Evolutionary conservation across 1,284 basidiomycete species (phyloP).

Genomic region (Cryptococcus sp.): DNA sequence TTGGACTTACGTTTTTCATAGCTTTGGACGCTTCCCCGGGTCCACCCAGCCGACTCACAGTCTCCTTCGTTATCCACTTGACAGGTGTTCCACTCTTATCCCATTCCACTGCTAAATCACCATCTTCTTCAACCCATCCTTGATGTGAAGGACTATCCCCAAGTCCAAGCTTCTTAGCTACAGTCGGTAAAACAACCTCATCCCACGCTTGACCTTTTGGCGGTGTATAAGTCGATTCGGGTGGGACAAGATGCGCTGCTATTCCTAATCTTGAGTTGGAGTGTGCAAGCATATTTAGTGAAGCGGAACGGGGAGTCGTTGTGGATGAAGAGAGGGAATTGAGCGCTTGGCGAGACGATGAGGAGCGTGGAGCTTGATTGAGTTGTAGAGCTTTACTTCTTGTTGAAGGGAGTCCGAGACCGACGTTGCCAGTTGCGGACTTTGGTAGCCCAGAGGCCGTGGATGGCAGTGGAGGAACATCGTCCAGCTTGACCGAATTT

Average conservation of each 20-base stretch:
- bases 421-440: background rate
- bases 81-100: conserved; percentile 40
- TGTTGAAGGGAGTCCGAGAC: background rate
- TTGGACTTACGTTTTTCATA: background rate
- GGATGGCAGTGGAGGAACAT: background rate
- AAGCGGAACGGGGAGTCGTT: conserved; percentile 21
- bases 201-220: conserved; percentile 48
- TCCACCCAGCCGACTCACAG: conserved; percentile 3
- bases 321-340: background rate
- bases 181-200: conserved; percentile 61
- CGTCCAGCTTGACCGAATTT: background rate
- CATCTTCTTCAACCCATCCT: conserved; percentile 17
- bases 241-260: conserved; percentile 42
- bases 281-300: conserved; percentile 19
- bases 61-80: conserved; percentile 34
- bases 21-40: background rate
- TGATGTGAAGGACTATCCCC: background rate
- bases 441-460: background rate
- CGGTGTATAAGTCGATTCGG: conserved; percentile 38
- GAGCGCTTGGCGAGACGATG: background rate
- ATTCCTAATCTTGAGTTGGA: conserved; percentile 23
- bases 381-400: background rate
- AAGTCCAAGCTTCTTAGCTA: conserved; percentile 73
- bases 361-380: background rate
- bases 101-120: conserved; percentile 44